Evolutionary conservation across 2,329 filamentous ascomycete genomes (phyloP).

Genomic region (Zymoseptoria pseudotritici): DNA sequence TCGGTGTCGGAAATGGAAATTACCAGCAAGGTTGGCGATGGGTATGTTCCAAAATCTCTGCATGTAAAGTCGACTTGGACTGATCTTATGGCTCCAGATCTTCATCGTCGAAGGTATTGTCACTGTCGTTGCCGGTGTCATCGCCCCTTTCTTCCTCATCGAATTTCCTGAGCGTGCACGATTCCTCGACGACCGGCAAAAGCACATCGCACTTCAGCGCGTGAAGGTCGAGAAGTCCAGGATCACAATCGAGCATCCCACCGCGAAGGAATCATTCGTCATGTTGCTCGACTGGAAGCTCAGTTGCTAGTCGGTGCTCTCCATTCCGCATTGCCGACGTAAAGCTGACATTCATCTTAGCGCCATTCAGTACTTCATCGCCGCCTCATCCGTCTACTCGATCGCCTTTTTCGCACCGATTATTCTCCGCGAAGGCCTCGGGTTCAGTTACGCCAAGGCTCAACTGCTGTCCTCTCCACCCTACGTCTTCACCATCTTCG

Average conservation of each 20-base stretch:
- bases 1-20: conserved; percentile 27
- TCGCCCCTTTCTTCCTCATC: conserved; percentile 34
- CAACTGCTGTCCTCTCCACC: conserved; percentile 68
- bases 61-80: not conserved
- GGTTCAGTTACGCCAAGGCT: conserved; percentile 54
- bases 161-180: conserved; percentile 35
- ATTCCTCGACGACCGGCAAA: conserved; percentile 26
- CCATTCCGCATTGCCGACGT: not conserved
- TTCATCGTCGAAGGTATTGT: conserved; percentile 36
- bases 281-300: conserved; percentile 28
- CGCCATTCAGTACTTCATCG: conserved; percentile 27
- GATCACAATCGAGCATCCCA: conserved; percentile 22
- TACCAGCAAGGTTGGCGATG: conserved; percentile 28
- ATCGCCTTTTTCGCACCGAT: conserved; percentile 74
- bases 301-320: conserved; percentile 19
- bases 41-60: conserved; percentile 1
- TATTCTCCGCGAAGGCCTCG: conserved; percentile 57
- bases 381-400: conserved; percentile 52
- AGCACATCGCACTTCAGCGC: conserved; percentile 28
- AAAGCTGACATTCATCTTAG: conserved; percentile 7
- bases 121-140: conserved; percentile 33
- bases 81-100: conserved; percentile 1
- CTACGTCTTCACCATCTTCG: conserved; percentile 56
- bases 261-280: conserved; percentile 17
- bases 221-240: conserved; percentile 24